These are phyloP conservation scores for Phoenix dactylifera DNA, from an alignment of 176 grass and related monocot genomes.

Conservation along the genomic window DNA sequence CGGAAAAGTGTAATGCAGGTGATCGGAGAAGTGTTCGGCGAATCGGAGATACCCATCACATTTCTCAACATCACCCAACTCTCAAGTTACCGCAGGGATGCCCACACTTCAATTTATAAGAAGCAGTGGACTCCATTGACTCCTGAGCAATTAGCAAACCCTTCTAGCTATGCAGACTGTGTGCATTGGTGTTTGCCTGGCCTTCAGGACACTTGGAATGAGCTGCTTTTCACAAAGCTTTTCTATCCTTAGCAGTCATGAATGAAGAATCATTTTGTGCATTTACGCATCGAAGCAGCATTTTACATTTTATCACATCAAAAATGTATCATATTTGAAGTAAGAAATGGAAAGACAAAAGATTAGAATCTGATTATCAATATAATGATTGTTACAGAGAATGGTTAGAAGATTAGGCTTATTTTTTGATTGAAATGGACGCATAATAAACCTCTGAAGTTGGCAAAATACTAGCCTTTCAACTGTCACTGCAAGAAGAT, in stretches of 20 bases:
- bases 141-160: conserved; percentile 37
- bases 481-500: too few species aligned
- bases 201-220: conserved; percentile 66
- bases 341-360: too few species aligned
- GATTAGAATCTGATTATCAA: too few species aligned
- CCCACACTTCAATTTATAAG: conserved; percentile 77
- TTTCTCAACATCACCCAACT: conserved; percentile 66
- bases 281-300: too few species aligned
- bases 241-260: conserved; percentile 38
- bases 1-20: conserved; percentile 57
- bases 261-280: too few species aligned
- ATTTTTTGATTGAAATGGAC: too few species aligned
- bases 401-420: too few species aligned
- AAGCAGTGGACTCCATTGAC: conserved; percentile 45
- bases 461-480: too few species aligned
- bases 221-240: conserved; percentile 58
- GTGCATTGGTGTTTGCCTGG: conserved; percentile 72
- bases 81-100: conserved; percentile 54
- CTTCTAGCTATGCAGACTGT: conserved; percentile 56
- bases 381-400: too few species aligned
- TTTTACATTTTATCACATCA: too few species aligned
- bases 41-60: conserved; percentile 37
- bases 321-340: too few species aligned
- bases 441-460: too few species aligned
- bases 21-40: conserved; percentile 37